A percentile compares a stretch with the other conserved stretches of the same genome.
Evolutionary conservation across 108 stramenopile species (phyloP).

Genomic region (Nitzschia sp.): DNA sequence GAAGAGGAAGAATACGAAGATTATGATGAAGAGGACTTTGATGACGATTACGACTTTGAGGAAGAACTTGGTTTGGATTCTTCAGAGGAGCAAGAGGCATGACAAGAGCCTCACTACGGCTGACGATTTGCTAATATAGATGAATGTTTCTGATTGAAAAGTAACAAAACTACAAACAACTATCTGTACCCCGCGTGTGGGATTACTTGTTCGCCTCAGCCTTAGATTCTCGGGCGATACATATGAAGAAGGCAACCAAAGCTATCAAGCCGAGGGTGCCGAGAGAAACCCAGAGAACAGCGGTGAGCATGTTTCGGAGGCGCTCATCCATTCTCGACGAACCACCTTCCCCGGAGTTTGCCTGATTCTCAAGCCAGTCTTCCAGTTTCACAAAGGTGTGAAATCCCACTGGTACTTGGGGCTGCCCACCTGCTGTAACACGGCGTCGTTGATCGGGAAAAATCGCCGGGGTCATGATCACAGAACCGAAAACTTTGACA

Average conservation of each 20-base stretch:
- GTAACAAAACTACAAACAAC: no score
- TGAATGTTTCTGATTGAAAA: background rate
- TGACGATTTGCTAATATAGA: background rate
- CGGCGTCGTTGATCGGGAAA: no score
- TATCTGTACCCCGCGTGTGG: no score
- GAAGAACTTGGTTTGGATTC: conserved; percentile 38
- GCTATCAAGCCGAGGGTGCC: background rate
- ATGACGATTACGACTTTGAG: conserved; percentile 36
- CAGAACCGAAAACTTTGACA: background rate
- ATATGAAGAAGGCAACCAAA: background rate
- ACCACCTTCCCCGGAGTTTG: background rate
- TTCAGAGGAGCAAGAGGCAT: conserved; percentile 8
- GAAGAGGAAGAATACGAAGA: conserved; percentile 37
- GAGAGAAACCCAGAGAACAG: background rate
- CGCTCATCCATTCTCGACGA: background rate
- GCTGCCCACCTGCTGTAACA: background rate
- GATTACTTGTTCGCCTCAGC: no score
- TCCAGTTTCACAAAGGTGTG: background rate
- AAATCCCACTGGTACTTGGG: background rate
- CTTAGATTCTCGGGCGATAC: background rate
- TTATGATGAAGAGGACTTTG: conserved; percentile 5
- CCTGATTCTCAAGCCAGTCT: background rate
- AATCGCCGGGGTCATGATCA: background rate
- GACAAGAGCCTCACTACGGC: background rate
- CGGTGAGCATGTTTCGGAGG: background rate